Percentiles rank a stretch among this genome's conserved stretches.
Evolutionary conservation across 1,139 yeast genomes (phyloP).

Genomic region (Nakaseomyces glabratus): DNA sequence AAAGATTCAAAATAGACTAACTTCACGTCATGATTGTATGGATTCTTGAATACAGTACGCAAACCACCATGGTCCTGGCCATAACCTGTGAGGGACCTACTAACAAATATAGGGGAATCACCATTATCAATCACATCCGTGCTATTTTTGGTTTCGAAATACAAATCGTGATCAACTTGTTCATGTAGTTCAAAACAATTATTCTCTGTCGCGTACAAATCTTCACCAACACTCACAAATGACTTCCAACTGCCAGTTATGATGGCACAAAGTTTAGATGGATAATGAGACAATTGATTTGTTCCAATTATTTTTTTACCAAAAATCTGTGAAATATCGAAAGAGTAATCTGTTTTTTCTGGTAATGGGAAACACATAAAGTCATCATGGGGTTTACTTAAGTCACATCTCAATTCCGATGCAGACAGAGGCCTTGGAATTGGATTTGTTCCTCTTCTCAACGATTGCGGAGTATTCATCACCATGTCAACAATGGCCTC

Average conservation of each 20-base stretch:
- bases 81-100: conserved; percentile 84
- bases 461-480: conserved; percentile 58
- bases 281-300: conserved; percentile 41
- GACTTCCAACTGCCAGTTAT: conserved; percentile 41
- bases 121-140: conserved; percentile 32
- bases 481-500: conserved; percentile 68
- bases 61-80: conserved; percentile 89
- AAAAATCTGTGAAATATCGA: conserved; percentile 55
- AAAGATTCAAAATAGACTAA: conserved; percentile 69
- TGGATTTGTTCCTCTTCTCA: conserved; percentile 55
- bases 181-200: conserved; percentile 35
- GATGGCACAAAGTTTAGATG: conserved; percentile 39
- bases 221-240: conserved; percentile 26
- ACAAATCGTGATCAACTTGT: conserved; percentile 34
- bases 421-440: conserved; percentile 76
- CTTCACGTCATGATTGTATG: conserved; percentile 39
- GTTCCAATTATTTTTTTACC: conserved; percentile 61
- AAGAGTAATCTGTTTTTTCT: conserved; percentile 44
- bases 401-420: conserved; percentile 62
- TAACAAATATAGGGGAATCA: conserved; percentile 60
- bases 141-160: conserved; percentile 35
- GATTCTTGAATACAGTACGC: conserved; percentile 67
- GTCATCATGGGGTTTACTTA: conserved; percentile 43
- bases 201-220: conserved; percentile 27
- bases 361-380: conserved; percentile 75